These are phyloP conservation scores for Blastocystis sp. DNA, from an alignment of 352 stramenopile genomes.

Conservation along the genomic window DNA sequence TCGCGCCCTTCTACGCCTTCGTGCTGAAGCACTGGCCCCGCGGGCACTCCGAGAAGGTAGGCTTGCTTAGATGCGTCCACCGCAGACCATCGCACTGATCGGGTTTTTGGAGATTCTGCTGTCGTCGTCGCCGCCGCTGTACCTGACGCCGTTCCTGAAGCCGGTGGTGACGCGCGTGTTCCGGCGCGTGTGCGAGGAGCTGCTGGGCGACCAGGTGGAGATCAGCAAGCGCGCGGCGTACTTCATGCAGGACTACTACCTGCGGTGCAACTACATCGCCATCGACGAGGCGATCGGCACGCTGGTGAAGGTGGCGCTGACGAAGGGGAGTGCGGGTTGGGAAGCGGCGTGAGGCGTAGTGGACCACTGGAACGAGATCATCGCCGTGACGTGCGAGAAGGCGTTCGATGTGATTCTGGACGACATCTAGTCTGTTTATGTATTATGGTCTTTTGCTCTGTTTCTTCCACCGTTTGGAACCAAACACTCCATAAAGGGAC, in stretches of 20 bases:
- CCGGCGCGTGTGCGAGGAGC: not conserved
- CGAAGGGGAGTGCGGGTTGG: conserved; percentile 10
- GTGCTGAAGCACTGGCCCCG: conserved; percentile 18
- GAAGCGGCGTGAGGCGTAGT: not conserved
- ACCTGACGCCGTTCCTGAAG: conserved; percentile 22
- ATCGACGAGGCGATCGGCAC: conserved; percentile 7
- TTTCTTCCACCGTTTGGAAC: not conserved
- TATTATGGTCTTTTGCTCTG: not conserved
- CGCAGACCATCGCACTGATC: not conserved
- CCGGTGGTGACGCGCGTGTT: not conserved
- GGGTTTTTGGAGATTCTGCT: conserved; percentile 16
- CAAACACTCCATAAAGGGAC: conserved; percentile 9
- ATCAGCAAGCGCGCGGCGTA: conserved; percentile 41
- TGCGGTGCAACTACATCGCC: conserved; percentile 34
- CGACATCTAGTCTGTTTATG: conserved; percentile 51
- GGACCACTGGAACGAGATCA: conserved; percentile 53
- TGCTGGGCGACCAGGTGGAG: conserved; percentile 23
- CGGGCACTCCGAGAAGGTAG: not conserved
- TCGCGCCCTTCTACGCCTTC: conserved; percentile 24
- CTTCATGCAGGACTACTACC: conserved; percentile 31
- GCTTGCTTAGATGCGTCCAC: no score
- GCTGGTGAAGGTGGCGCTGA: conserved; percentile 13
- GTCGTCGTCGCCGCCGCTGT: conserved; percentile 7
- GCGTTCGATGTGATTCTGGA: conserved; percentile 45
- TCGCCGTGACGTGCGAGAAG: conserved; percentile 32